Evolutionary conservation across 2,329 filamentous ascomycete species (phyloP).

Genomic region (Daldinia sp.): DNA sequence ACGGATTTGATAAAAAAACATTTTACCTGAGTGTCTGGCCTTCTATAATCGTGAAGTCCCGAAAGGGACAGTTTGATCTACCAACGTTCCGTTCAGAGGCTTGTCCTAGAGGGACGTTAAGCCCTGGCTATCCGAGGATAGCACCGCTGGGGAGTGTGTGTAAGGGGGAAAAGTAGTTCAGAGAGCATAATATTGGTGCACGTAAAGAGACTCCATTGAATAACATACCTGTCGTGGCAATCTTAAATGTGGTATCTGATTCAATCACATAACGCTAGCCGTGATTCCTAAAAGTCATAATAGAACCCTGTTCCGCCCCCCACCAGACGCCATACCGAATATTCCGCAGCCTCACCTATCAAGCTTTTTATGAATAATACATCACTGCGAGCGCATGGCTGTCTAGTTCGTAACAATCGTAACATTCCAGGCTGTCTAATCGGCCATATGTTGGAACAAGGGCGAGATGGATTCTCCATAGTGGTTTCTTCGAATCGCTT

Average conservation of each 20-base stretch:
- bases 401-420: slow-evolving; percentile 43
- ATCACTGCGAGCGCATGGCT: slow-evolving; percentile 35
- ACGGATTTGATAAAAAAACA: slow-evolving; percentile 42
- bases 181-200: slow-evolving; percentile 20
- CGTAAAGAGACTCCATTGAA: slow-evolving; percentile 16
- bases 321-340: slow-evolving; percentile 49
- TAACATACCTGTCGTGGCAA: slow-evolving; percentile 48
- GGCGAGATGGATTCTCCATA: slow-evolving; percentile 87
- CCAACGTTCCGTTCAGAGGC: slow-evolving; percentile 87
- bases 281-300: slow-evolving; percentile 37
- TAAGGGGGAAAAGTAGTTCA: slow-evolving; percentile 27
- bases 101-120: slow-evolving; percentile 73
- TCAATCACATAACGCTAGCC: slow-evolving; percentile 45
- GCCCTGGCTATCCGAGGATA: slow-evolving; percentile 79
- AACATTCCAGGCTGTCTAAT: slow-evolving; percentile 56
- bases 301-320: slow-evolving; percentile 32
- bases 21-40: slow-evolving; percentile 49
- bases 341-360: slow-evolving; percentile 43
- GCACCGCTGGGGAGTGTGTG: slow-evolving; percentile 73
- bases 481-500: slow-evolving; percentile 95
- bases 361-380: slow-evolving; percentile 43
- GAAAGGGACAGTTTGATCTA: slow-evolving; percentile 62
- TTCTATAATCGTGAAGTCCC: slow-evolving; percentile 53
- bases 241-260: slow-evolving; percentile 47
- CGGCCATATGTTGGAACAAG: slow-evolving; percentile 75